Conservation (phyloP, 2,329 filamentous ascomycete species). For the Aspergillus persii region DNA sequence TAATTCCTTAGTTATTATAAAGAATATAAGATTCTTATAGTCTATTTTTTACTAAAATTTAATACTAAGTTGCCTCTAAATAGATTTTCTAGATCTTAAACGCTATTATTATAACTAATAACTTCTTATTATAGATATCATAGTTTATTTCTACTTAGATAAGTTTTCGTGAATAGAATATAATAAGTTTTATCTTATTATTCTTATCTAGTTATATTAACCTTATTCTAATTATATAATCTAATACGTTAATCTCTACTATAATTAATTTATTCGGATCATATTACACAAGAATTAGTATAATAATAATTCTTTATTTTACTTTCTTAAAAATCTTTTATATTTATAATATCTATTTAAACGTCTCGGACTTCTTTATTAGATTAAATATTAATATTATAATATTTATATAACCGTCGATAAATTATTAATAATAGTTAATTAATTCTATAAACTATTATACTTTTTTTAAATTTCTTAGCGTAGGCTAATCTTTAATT, state of each 20-base stretch:
- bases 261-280: no score
- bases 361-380: neutral
- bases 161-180: neutral
- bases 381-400: neutral
- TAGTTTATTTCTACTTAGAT: neutral
- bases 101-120: neutral
- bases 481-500: neutral
- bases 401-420: neutral
- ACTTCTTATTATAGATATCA: slow-evolving; percentile 1
- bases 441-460: neutral
- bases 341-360: neutral
- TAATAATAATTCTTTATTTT: neutral
- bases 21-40: slow-evolving; percentile 1
- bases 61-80: neutral
- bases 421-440: neutral
- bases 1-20: slow-evolving; percentile 1
- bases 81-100: neutral
- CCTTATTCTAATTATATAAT: no score
- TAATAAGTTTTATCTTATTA: no score
- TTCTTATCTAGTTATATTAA: no score
- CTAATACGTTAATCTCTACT: no score
- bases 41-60: slow-evolving; percentile 2
- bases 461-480: neutral
- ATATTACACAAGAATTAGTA: no score
- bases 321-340: neutral